phyloP scores from a whole-genome alignment of 768 basidiomycete genomes.

The Hericium alpestre region DNA sequence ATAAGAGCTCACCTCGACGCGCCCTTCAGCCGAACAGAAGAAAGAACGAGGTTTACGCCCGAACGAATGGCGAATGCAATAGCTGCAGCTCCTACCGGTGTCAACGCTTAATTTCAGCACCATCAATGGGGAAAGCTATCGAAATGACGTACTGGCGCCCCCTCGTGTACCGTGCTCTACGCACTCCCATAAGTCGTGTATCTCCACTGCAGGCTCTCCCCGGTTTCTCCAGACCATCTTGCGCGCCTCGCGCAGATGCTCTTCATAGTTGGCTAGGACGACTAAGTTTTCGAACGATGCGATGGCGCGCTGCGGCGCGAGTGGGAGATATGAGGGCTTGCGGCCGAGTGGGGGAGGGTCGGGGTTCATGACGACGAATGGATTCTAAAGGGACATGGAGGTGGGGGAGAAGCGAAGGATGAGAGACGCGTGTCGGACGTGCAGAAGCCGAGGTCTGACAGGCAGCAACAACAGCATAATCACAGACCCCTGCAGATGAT shows the following conservation, averaged over 20 bases:
- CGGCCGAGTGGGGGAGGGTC: not conserved
- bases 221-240: constrained; percentile 76
- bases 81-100: constrained; percentile 58
- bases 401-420: not conserved
- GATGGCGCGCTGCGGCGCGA: constrained; percentile 49
- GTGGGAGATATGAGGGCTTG: constrained; percentile 31
- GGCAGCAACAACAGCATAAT: no score
- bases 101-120: not conserved
- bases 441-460: no score
- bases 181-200: constrained; percentile 54
- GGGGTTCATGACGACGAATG: not conserved
- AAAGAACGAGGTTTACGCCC: constrained; percentile 70
- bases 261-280: constrained; percentile 76
- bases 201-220: constrained; percentile 64
- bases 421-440: not conserved
- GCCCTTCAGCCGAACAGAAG: constrained; percentile 60
- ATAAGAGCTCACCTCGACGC: constrained; percentile 45
- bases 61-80: constrained; percentile 78
- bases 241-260: constrained; percentile 58
- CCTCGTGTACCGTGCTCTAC: constrained; percentile 62
- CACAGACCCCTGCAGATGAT: no score
- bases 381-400: not conserved
- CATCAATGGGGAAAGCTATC: not conserved
- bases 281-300: constrained; percentile 78
- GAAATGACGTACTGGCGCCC: constrained; percentile 49